These are phyloP conservation scores for Aspergillus quadrilineatus DNA, from an alignment of 2,329 filamentous ascomycete species.

Conservation along the genomic window DNA sequence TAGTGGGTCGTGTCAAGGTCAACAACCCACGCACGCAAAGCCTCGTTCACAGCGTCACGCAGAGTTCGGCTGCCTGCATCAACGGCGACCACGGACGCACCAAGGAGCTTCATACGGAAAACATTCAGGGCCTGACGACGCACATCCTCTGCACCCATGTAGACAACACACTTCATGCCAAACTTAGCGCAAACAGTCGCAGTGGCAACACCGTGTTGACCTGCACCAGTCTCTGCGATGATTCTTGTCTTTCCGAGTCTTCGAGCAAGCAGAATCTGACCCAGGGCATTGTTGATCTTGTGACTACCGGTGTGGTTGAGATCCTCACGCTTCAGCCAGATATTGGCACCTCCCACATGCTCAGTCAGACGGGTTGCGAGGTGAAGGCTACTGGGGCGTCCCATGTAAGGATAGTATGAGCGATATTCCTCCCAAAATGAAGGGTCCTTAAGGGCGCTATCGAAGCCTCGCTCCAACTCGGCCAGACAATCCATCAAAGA, in stretches of 20 bases:
- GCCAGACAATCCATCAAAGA: constrained; percentile 95
- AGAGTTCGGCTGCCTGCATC: constrained; percentile 84
- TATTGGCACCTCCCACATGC: constrained; percentile 85
- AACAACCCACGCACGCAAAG: constrained; percentile 89
- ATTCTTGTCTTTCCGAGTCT: constrained; percentile 93
- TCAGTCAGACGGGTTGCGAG: constrained; percentile 84
- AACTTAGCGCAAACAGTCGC: constrained; percentile 98
- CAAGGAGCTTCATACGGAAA: constrained; percentile 95
- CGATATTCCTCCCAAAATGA: constrained; percentile 96
- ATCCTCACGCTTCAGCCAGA: constrained; percentile 97
- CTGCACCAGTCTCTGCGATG: constrained; percentile 95
- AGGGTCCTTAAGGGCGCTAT: constrained; percentile 79
- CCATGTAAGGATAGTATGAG: constrained; percentile 97
- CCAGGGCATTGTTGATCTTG: constrained; percentile 99
- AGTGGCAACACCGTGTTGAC: constrained; percentile 96
- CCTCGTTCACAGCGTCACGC: constrained; percentile 90
- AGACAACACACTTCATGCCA: constrained; percentile 95
- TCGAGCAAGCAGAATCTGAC: constrained; percentile 82
- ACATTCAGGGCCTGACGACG: constrained; percentile 95
- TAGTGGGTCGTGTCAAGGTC: constrained; percentile 94
- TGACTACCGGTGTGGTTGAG: constrained; percentile 96
- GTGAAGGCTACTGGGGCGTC: constrained; percentile 87
- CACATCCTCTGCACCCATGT: constrained; percentile 98
- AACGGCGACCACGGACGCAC: constrained; percentile 87
- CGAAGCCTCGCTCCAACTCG: constrained; percentile 88